Evolutionary conservation across 2,329 filamentous ascomycete species (phyloP).

Genomic region (Stylonectria norvegica): DNA sequence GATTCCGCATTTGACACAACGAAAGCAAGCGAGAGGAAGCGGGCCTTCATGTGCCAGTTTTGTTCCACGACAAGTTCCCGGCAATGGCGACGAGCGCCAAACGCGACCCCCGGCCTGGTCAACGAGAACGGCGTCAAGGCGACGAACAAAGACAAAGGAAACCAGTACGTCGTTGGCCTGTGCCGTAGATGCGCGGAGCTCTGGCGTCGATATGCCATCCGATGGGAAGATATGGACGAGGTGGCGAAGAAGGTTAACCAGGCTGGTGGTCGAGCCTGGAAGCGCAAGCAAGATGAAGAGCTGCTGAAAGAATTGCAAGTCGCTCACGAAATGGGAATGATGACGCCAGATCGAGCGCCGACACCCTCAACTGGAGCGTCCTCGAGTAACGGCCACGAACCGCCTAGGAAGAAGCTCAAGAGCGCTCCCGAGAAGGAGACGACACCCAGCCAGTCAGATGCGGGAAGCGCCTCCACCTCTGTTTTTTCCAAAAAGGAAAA

Average conservation of each 20-base stretch:
- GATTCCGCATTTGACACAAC: constrained; percentile 93
- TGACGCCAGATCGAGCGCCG: constrained; percentile 42
- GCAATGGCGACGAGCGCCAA: constrained; percentile 89
- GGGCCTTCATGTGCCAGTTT: constrained; percentile 90
- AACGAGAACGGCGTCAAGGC: constrained; percentile 54
- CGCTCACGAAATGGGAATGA: constrained; percentile 56
- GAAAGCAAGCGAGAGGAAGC: constrained; percentile 76
- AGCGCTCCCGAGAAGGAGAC: constrained; percentile 49
- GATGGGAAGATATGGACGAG: constrained; percentile 93
- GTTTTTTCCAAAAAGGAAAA: constrained; percentile 55
- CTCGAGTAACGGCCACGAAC: constrained; percentile 41
- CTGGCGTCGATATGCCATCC: constrained; percentile 93
- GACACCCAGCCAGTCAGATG: constrained; percentile 46
- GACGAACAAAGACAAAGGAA: constrained; percentile 73
- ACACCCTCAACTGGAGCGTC: constrained; percentile 32
- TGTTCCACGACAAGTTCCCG: constrained; percentile 75
- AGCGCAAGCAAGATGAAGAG: constrained; percentile 88
- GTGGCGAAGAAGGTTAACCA: constrained; percentile 81
- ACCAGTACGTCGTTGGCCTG: constrained; percentile 73
- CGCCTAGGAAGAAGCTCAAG: constrained; percentile 65
- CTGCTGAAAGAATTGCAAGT: constrained; percentile 69
- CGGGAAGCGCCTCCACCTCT: constrained; percentile 37
- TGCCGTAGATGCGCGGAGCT: constrained; percentile 88
- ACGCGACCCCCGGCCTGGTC: constrained; percentile 67
- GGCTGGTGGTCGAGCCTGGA: constrained; percentile 77